phyloP scores from a whole-genome alignment of 805 yeast genomes.

The Lipomyces chichibuensis region DNA sequence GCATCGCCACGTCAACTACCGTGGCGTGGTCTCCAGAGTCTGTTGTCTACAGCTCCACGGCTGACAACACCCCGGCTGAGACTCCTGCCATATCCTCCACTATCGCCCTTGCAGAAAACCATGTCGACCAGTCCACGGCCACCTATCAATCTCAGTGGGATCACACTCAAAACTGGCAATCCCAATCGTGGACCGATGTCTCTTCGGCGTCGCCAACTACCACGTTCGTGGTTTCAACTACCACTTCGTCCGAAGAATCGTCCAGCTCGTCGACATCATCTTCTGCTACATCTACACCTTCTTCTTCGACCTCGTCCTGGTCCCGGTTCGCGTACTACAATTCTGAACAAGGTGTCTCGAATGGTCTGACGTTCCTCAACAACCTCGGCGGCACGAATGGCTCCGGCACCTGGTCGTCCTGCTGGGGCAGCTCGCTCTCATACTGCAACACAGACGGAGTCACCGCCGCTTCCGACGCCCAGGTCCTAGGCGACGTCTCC shows the following conservation, averaged over 20 bases:
- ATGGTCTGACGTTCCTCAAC: slow-evolving; percentile 82
- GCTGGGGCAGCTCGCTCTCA: slow-evolving; percentile 92
- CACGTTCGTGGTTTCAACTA: too few relatives aligned
- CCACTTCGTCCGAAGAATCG: slow-evolving; percentile 35
- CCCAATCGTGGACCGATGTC: slow-evolving; percentile 37
- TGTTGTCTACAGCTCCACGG: slow-evolving; percentile 24
- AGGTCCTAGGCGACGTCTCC: slow-evolving; percentile 68
- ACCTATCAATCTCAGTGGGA: too few relatives aligned
- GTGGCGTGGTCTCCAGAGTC: slow-evolving; percentile 31
- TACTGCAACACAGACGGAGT: slow-evolving; percentile 78
- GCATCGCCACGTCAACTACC: slow-evolving; percentile 39
- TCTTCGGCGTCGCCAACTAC: slow-evolving; percentile 16
- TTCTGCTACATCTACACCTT: slow-evolving; percentile 38
- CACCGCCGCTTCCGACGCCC: slow-evolving; percentile 69
- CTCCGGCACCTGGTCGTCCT: slow-evolving; percentile 84
- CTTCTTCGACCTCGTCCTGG: slow-evolving; percentile 45
- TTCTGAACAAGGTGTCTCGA: slow-evolving; percentile 64
- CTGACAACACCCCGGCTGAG: too few relatives aligned
- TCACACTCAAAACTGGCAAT: background rate
- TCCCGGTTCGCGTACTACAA: slow-evolving; percentile 58
- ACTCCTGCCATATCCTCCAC: slow-evolving; percentile 22
- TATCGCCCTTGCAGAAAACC: slow-evolving; percentile 18
- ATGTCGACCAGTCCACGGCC: slow-evolving; percentile 6
- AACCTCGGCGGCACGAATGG: slow-evolving; percentile 80
- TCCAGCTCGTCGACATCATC: slow-evolving; percentile 34